Conservation (phyloP, 768 basidiomycete genomes). For the Boletus rubropictus region DNA sequence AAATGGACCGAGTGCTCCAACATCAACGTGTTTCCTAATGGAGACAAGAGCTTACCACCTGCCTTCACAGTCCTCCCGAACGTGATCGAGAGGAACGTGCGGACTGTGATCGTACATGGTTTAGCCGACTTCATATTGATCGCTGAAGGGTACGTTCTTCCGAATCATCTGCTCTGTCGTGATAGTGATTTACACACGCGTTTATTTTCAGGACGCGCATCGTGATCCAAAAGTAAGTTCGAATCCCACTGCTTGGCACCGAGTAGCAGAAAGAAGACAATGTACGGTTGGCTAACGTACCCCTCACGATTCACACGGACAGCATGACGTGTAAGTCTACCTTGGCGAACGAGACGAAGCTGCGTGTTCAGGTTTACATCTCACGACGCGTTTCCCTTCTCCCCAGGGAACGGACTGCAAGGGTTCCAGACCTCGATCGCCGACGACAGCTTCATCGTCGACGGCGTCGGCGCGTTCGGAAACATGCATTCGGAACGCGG, state of each 20-base stretch:
- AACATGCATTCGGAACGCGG: slow-evolving; percentile 62
- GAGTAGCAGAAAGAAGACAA: not conserved
- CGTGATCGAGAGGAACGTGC: slow-evolving; percentile 69
- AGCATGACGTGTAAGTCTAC: slow-evolving; percentile 38
- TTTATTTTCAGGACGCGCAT: slow-evolving; percentile 44
- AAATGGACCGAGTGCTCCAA: slow-evolving; percentile 62
- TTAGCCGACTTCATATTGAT: slow-evolving; percentile 70
- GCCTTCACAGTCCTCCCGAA: slow-evolving; percentile 61
- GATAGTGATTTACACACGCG: slow-evolving; percentile 12
- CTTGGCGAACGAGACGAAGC: not conserved
- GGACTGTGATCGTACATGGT: slow-evolving; percentile 67
- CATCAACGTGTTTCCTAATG: slow-evolving; percentile 53
- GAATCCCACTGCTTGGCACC: not conserved
- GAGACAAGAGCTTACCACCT: slow-evolving; percentile 57
- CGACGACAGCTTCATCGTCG: slow-evolving; percentile 63
- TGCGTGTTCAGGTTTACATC: no score
- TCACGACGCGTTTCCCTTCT: not conserved
- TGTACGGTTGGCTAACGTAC: not conserved
- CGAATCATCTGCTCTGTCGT: not conserved
- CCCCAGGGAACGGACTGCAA: slow-evolving; percentile 56
- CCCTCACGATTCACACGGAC: not conserved
- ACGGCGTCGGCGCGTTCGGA: slow-evolving; percentile 64
- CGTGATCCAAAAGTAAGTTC: slow-evolving; percentile 55
- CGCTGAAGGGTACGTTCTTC: slow-evolving; percentile 55
- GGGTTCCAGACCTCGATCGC: slow-evolving; percentile 68